These are phyloP conservation scores for Zygoascus sp. DNA, from an alignment of 1,139 yeast species.

Conservation along the genomic window DNA sequence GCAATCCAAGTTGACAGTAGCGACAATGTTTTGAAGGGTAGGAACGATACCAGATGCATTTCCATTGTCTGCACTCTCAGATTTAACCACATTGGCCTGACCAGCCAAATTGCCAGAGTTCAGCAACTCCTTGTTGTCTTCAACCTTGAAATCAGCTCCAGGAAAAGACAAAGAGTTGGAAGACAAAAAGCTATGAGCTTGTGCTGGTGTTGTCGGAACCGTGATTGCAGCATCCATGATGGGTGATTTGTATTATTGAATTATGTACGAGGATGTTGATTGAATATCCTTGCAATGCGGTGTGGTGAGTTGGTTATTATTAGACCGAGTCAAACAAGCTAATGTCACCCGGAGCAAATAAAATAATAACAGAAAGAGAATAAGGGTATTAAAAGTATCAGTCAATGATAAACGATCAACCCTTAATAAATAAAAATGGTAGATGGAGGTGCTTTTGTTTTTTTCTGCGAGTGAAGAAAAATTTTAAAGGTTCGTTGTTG, in stretches of 20 bases:
- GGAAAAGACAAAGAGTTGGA: slow-evolving; percentile 64
- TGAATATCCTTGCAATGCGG: neutral
- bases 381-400: slow-evolving; percentile 8
- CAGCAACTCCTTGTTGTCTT: slow-evolving; percentile 13
- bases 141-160: slow-evolving; percentile 22
- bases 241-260: slow-evolving; percentile 11
- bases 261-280: slow-evolving; percentile 8
- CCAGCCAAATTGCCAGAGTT: neutral
- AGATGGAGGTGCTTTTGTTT: slow-evolving; percentile 2
- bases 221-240: slow-evolving; percentile 62
- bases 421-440: slow-evolving; percentile 10
- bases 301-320: neutral
- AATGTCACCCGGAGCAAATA: slow-evolving; percentile 31
- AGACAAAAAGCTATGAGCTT: slow-evolving; percentile 70
- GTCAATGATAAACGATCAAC: slow-evolving; percentile 14
- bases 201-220: slow-evolving; percentile 76
- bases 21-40: slow-evolving; percentile 92
- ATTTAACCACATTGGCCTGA: slow-evolving; percentile 1
- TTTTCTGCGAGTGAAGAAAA: slow-evolving; percentile 1
- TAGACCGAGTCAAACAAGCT: slow-evolving; percentile 26
- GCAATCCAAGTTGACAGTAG: slow-evolving; percentile 95
- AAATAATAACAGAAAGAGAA: neutral
- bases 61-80: slow-evolving; percentile 41
- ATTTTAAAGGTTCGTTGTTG: slow-evolving; percentile 3
- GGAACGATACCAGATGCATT: slow-evolving; percentile 91